Base-by-base conservation (phyloP, 2,329 filamentous ascomycete genomes). In the Emmonsiellopsis sp. region DNA sequence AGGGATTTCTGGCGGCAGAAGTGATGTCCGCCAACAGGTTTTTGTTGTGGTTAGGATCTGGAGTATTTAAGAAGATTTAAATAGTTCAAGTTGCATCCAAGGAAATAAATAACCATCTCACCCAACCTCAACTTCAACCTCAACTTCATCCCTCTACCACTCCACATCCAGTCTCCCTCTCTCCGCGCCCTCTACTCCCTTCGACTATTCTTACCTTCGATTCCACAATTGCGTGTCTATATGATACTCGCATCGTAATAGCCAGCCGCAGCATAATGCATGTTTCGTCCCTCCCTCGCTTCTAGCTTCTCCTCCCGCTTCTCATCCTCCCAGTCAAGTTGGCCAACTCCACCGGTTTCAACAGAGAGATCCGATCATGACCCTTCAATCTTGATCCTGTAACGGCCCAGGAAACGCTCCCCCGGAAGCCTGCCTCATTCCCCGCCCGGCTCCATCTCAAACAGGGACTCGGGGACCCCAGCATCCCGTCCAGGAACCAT, bases 341-440 rank as follows among this genome's bases (percentile, higher is more conserved):
- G 20, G 16, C 5, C 26, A 7, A 8, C 44, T 32, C 31, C 7
- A 31, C 45, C 31, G 8, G 11, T 20, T 37, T 13, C 32, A 26
- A 9, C 35, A 38, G 7, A 38, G 13, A 38, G 13, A 10, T 8
- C 5, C 15, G 32, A 38, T 6, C 34, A 49, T 49, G 46, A 40
- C 34, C 46, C 16, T 49, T 26, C 46, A 49, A 38, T 47, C 45
- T 47, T 47, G 45, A 47, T 35, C 15, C 45, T 20, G 45, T 47
- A 35, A 20, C 45, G 45, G 20, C 35, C 35, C 9, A 38, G 16
- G 32, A 35, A 37, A 32, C 43, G 26, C 20, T 32, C 20, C 43
- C 7, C 43, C 26, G 16, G 20, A 26, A 26, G 20, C 20, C 5
- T 26, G 20, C 20, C 20, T 26, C 20, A 5, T 26, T 26, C 3